These are phyloP conservation scores for Eutrema heterophyllum DNA, from an alignment of 345 rosid genomes.

Conservation along the genomic window DNA sequence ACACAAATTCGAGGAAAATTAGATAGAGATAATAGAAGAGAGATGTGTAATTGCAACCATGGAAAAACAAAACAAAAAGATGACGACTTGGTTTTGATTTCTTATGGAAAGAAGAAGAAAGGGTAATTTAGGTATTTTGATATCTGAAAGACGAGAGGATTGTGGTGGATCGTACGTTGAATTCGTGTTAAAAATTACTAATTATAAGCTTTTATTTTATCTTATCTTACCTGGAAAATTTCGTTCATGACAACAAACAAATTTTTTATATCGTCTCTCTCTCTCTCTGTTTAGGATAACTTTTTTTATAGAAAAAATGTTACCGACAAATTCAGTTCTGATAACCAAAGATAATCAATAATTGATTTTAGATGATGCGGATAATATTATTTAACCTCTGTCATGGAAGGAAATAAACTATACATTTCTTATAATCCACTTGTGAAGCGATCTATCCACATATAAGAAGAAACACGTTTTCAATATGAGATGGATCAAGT, in stretches of 20 bases:
- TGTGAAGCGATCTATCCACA: slow-evolving; percentile 13
- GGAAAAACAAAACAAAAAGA: neutral
- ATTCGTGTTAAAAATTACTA: slow-evolving; percentile 17
- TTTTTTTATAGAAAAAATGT: neutral
- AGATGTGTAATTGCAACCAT: slow-evolving; percentile 13
- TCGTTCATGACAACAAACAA: neutral
- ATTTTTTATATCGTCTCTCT: neutral
- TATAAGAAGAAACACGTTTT: slow-evolving; percentile 7
- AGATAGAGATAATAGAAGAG: slow-evolving; percentile 5
- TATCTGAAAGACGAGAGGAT: slow-evolving; percentile 13
- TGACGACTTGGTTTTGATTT: slow-evolving; percentile 20
- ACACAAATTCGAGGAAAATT: neutral
- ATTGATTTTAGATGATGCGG: neutral
- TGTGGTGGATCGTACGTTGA: slow-evolving; percentile 26
- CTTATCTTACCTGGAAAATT: slow-evolving; percentile 17
- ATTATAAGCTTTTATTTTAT: slow-evolving; percentile 7
- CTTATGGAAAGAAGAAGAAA: neutral
- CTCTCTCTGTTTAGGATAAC: slow-evolving; percentile 11
- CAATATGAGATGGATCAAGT: slow-evolving; percentile 8
- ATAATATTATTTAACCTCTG: slow-evolving; percentile 24
- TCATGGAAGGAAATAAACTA: neutral
- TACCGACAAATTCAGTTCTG: slow-evolving; percentile 20
- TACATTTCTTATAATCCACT: neutral
- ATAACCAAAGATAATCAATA: slow-evolving; percentile 13
- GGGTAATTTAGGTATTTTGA: slow-evolving; percentile 3